Evolutionary conservation across 768 basidiomycete genomes (phyloP).

Genomic region (Phylloporus arenicola): DNA sequence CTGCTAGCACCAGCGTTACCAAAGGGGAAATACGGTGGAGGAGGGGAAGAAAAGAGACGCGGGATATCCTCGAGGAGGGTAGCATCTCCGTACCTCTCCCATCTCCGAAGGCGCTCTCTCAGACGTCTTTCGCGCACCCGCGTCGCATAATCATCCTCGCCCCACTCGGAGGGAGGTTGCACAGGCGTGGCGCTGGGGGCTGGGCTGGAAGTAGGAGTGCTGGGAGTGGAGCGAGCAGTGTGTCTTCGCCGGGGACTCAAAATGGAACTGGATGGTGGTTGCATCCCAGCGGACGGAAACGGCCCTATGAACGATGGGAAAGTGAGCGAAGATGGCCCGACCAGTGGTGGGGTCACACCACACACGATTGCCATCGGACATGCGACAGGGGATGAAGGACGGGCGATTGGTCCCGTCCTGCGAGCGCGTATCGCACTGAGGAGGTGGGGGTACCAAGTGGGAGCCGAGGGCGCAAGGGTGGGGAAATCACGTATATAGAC

Average conservation of each 20-base stretch:
- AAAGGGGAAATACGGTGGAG: slow-evolving; percentile 7
- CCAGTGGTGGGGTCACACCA: slow-evolving; percentile 78
- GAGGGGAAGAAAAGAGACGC: slow-evolving; percentile 36
- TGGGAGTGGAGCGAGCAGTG: slow-evolving; percentile 16
- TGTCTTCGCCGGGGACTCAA: slow-evolving; percentile 10
- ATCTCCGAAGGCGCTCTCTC: slow-evolving; percentile 62
- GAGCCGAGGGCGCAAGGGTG: slow-evolving; percentile 64
- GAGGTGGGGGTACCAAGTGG: slow-evolving; percentile 77
- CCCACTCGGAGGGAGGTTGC: slow-evolving; percentile 43
- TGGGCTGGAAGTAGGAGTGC: slow-evolving; percentile 24
- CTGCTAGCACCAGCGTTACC: neutral
- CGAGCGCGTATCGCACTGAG: slow-evolving; percentile 73
- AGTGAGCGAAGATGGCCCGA: slow-evolving; percentile 36
- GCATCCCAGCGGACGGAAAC: slow-evolving; percentile 11
- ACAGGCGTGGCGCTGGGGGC: slow-evolving; percentile 19
- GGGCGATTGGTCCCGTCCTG: slow-evolving; percentile 57
- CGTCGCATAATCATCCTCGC: slow-evolving; percentile 61
- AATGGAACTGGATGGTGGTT: slow-evolving; percentile 5
- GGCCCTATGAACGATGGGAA: slow-evolving; percentile 8
- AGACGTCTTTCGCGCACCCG: slow-evolving; percentile 68
- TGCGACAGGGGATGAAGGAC: slow-evolving; percentile 52
- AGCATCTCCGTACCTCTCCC: slow-evolving; percentile 59
- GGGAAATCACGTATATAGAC: slow-evolving; percentile 82
- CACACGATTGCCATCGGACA: slow-evolving; percentile 82
- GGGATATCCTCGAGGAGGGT: slow-evolving; percentile 62